A percentile compares a stretch with the other conserved stretches of the same genome.
phyloP scores from a whole-genome alignment of 2,329 filamentous ascomycete genomes.

The Fusarium domesticum region DNA sequence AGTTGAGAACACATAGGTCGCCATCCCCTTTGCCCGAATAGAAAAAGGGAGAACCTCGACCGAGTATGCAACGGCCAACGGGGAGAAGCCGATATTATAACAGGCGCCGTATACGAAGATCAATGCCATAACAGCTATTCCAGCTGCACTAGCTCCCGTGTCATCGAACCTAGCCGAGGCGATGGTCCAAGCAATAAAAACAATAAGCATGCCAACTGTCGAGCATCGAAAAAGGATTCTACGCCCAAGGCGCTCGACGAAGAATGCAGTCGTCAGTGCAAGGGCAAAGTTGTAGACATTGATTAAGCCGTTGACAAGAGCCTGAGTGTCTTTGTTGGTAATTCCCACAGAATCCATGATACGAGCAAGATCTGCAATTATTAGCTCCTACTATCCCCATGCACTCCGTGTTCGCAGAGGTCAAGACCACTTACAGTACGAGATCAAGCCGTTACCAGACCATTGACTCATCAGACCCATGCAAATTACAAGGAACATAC shows the following conservation, averaged over 20 bases:
- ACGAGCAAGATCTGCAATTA: too few species aligned
- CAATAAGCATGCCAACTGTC: slow-evolving; percentile 10
- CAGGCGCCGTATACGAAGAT: slow-evolving; percentile 19
- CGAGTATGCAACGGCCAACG: slow-evolving; percentile 10
- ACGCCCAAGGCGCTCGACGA: too few species aligned
- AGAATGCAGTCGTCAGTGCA: too few species aligned
- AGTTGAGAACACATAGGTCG: slow-evolving; percentile 11
- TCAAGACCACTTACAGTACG: slow-evolving; percentile 23
- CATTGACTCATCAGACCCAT: slow-evolving; percentile 40
- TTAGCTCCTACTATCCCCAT: slow-evolving; percentile 17
- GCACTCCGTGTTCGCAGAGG: slow-evolving; percentile 29
- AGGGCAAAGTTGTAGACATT: too few species aligned
- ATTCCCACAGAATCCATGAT: too few species aligned
- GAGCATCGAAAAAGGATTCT: too few species aligned
- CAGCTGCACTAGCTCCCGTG: slow-evolving; percentile 10
- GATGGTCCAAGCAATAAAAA: slow-evolving; percentile 13
- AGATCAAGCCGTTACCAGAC: slow-evolving; percentile 33
- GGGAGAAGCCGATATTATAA: slow-evolving; percentile 15
- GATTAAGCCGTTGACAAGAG: too few species aligned
- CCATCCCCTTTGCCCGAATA: slow-evolving; percentile 14
- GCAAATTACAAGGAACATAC: too few species aligned
- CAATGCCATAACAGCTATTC: slow-evolving; percentile 13
- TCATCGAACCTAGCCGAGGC: slow-evolving; percentile 15
- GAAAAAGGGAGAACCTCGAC: slow-evolving; percentile 16
- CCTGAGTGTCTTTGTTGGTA: too few species aligned